A percentile compares a stretch with the other conserved stretches of the same genome.
Conservation (phyloP, 2,329 filamentous ascomycete genomes). For the Fusarium sp. region DNA sequence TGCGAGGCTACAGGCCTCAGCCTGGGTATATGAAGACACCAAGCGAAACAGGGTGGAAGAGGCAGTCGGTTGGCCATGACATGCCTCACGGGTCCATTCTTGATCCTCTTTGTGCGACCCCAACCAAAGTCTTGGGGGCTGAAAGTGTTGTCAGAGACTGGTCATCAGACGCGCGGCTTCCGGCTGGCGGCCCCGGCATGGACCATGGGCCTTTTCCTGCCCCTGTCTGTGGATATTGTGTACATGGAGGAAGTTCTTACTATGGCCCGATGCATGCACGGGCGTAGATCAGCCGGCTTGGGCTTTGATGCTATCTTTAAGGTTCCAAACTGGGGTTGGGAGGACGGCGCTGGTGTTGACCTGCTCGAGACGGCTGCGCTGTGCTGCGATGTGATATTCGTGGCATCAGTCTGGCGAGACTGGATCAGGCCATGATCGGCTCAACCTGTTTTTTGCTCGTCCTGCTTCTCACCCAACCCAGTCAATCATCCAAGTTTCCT, state of each 20-base stretch:
- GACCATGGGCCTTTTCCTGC: neutral
- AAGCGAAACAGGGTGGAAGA: neutral
- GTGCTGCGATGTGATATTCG: neutral
- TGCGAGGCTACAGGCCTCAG: neutral
- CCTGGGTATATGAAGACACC: neutral
- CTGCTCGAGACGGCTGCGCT: neutral
- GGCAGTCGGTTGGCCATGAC: neutral
- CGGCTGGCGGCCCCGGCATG: conserved; percentile 2
- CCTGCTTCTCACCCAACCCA: neutral
- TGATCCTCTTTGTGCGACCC: conserved; percentile 5
- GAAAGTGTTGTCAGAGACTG: neutral
- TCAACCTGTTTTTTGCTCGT: neutral
- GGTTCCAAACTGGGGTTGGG: neutral
- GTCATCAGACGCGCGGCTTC: conserved; percentile 10
- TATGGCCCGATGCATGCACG: conserved; percentile 12
- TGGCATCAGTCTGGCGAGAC: conserved; percentile 5
- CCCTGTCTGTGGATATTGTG: neutral
- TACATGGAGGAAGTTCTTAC: conserved; percentile 1
- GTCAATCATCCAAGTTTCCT: conserved; percentile 8
- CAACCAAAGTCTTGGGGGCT: neutral
- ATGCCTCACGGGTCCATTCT: conserved; percentile 1
- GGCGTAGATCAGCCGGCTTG: conserved; percentile 14
- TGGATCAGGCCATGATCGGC: neutral
- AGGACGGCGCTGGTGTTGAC: neutral
- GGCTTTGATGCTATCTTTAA: neutral